Base-by-base conservation (phyloP, 2,329 filamentous ascomycete species). In the Arthrobotrys conoides region DNA sequence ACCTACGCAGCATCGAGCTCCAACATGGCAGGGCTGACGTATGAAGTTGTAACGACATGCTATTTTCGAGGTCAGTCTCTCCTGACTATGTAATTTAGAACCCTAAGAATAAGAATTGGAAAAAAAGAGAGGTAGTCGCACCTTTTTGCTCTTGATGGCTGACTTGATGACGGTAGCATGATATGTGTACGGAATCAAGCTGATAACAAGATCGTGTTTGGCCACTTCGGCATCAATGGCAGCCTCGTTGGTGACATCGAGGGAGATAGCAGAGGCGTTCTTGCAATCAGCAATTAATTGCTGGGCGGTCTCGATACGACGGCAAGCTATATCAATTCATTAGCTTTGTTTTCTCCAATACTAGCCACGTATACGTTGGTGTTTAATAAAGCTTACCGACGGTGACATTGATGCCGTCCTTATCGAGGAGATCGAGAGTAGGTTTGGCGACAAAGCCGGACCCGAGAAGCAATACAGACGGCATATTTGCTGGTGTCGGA, bases 21-120 rank as follows among this genome's bases (percentile, higher is more conserved):
- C 86, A 91, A 86, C 94, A 97, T 97, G 81, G 93, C 93, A 2
- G 93, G 93, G 3, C 93, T 96, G 81, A 97, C 92, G 84, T 98
- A 98, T 81, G 90, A 93, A 33, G 95, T 97, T 76, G 95, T 97
- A 83, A 98, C 94, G 79, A 98, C 94, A 87, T 98, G 87, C 89
- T 73, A 14, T 67, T 38, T 20, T 24, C 5, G 49, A 9, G 3
- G 51, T 53, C 33, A 64, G 46, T 27, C 4, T n/a, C 36, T 44
- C n/a, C n/a, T n/a, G n/a, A n/a, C n/a, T n/a, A n/a, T 9, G 10
- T 24, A 20, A 14, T 18, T 30, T 6, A 36, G 4, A 6, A 36
- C 33, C 33, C 9, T 36, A 10, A 36, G 9, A 30, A 27, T 9
- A 38, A 18, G 22, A n/a, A 2, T 59, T 53, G 10, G 0, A 61